These are phyloP conservation scores for Chimonanthus praecox DNA, from an alignment of 164 flowering plant species.

Conservation along the genomic window DNA sequence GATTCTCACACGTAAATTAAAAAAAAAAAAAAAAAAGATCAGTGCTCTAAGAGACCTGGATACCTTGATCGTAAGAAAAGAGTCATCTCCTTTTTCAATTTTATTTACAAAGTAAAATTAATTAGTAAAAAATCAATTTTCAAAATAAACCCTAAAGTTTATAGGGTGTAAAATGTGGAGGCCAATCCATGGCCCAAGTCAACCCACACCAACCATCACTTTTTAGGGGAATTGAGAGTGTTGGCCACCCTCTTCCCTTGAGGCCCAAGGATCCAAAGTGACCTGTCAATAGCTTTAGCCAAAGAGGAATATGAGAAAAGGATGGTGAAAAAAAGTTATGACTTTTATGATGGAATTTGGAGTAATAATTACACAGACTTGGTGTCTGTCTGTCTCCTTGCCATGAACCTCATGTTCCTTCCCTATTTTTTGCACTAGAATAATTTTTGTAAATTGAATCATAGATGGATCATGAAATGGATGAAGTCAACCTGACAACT, in stretches of 20 bases:
- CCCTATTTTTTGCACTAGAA: background rate
- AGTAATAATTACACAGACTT: conserved; percentile 38
- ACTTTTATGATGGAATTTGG: conserved; percentile 35
- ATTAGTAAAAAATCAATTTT: too few species aligned
- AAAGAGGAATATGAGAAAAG: conserved; percentile 14
- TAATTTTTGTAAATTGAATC: too few species aligned
- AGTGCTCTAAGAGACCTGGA: too few species aligned
- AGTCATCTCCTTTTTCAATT: too few species aligned
- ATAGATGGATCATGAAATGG: too few species aligned
- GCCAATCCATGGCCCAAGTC: background rate
- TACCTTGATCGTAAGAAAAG: too few species aligned
- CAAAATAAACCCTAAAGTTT: too few species aligned
- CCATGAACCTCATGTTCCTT: conserved; percentile 13
- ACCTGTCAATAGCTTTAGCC: conserved; percentile 3
- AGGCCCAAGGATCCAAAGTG: conserved; percentile 30
- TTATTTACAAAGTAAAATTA: too few species aligned
- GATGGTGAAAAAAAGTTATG: conserved; percentile 20
- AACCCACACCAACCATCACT: conserved; percentile 15
- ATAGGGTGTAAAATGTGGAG: too few species aligned
- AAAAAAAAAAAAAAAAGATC: too few species aligned
- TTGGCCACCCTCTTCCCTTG: conserved; percentile 39
- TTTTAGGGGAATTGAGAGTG: conserved; percentile 27
- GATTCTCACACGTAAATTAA: too few species aligned
- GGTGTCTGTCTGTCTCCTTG: conserved; percentile 44
- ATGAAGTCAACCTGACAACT: too few species aligned